Percentiles rank a stretch among this genome's conserved stretches.
These are phyloP conservation scores for Handroanthus guayacan DNA, from an alignment of 257 asterid species.

Conservation along the genomic window DNA sequence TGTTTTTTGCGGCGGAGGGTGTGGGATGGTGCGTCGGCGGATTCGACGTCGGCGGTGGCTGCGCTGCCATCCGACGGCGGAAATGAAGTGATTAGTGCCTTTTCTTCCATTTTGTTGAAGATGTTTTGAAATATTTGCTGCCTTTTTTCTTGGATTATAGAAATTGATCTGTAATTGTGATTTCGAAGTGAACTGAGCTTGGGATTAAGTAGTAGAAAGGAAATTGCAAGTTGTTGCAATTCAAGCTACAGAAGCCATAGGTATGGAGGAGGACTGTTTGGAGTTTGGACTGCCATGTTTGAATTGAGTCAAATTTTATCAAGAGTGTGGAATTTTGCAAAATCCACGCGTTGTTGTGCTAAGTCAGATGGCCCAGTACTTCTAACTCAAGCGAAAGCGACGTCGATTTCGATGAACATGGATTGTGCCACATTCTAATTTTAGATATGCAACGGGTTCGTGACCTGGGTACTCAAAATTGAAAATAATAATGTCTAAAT, in stretches of 20 bases:
- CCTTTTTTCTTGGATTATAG: not conserved
- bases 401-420: too few relatives aligned
- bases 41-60: not conserved
- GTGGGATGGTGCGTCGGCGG: not conserved
- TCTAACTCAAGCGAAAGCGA: too few relatives aligned
- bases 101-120: not conserved
- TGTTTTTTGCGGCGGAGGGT: conserved; percentile 2
- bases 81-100: too few relatives aligned
- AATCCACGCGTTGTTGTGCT: not conserved
- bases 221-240: not conserved
- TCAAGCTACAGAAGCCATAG: not conserved
- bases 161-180: not conserved
- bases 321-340: not conserved
- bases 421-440: too few relatives aligned
- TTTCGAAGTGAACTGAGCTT: not conserved
- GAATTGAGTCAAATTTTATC: not conserved
- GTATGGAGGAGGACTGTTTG: not conserved
- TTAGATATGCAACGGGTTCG: too few relatives aligned
- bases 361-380: too few relatives aligned
- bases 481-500: too few relatives aligned
- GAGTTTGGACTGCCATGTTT: not conserved
- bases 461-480: too few relatives aligned
- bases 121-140: not conserved
- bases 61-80: not conserved
- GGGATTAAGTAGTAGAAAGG: not conserved